These are phyloP conservation scores for Pholiota microspora DNA, from an alignment of 768 basidiomycete genomes.

Conservation along the genomic window DNA sequence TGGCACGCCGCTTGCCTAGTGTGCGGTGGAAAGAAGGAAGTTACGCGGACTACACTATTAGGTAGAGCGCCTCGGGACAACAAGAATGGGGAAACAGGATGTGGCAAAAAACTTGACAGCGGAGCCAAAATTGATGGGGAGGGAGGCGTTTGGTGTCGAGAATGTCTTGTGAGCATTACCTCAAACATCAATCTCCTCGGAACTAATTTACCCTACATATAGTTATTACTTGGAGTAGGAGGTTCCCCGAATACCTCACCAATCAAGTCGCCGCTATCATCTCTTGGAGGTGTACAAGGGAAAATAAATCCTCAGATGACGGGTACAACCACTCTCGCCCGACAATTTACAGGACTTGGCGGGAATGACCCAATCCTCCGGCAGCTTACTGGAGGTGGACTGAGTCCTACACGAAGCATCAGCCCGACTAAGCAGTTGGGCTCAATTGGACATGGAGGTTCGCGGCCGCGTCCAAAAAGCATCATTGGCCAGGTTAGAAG, in stretches of 20 bases:
- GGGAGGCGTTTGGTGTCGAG: slow-evolving; percentile 79
- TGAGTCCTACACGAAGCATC: slow-evolving; percentile 68
- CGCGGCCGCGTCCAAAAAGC: slow-evolving; percentile 71
- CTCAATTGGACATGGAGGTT: slow-evolving; percentile 28
- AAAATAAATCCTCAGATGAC: slow-evolving; percentile 57
- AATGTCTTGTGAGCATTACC: slow-evolving; percentile 63
- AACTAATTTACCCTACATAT: slow-evolving; percentile 3
- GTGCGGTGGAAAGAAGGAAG: slow-evolving; percentile 73
- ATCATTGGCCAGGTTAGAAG: slow-evolving; percentile 64
- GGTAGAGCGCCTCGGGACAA: slow-evolving; percentile 39
- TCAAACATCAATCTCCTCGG: background rate
- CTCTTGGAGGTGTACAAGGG: slow-evolving; percentile 37
- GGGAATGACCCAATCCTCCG: slow-evolving; percentile 39
- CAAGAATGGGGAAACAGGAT: slow-evolving; percentile 66
- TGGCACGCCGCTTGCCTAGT: slow-evolving; percentile 81
- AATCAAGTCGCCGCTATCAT: slow-evolving; percentile 45
- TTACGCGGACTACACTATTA: slow-evolving; percentile 29
- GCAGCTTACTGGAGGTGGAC: slow-evolving; percentile 66
- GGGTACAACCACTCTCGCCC: slow-evolving; percentile 69
- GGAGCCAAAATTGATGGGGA: slow-evolving; percentile 72
- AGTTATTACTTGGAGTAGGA: slow-evolving; percentile 58
- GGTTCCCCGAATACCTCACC: slow-evolving; percentile 54
- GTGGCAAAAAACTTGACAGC: slow-evolving; percentile 81
- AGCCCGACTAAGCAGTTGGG: slow-evolving; percentile 75
- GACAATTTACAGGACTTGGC: slow-evolving; percentile 69